Evolutionary conservation across 306 rosid genomes (phyloP).

Genomic region (Quercus glauca): DNA sequence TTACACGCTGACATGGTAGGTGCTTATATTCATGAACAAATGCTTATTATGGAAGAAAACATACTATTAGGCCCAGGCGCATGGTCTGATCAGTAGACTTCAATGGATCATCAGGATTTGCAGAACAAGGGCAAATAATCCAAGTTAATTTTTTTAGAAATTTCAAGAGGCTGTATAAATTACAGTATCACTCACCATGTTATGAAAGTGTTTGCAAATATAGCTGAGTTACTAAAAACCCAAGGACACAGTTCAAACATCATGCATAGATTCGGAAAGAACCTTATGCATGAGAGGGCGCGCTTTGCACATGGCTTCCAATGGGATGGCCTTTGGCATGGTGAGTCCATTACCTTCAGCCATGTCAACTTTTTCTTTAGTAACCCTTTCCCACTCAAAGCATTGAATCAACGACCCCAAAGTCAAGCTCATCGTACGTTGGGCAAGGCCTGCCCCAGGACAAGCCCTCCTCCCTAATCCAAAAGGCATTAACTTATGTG

Average conservation of each 20-base stretch:
- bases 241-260: neutral
- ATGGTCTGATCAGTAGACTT: slow-evolving; percentile 79
- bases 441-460: neutral
- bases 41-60: slow-evolving; percentile 18
- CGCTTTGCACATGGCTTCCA: slow-evolving; percentile 20
- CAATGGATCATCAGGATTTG: slow-evolving; percentile 71
- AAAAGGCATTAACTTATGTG: slow-evolving; percentile 22
- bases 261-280: neutral
- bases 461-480: slow-evolving; percentile 14
- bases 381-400: too few species aligned
- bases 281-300: slow-evolving; percentile 8
- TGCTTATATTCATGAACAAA: neutral
- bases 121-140: slow-evolving; percentile 1
- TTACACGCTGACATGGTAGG: neutral
- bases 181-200: neutral
- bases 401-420: slow-evolving; percentile 34
- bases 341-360: too few species aligned
- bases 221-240: too few species aligned
- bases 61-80: slow-evolving; percentile 63
- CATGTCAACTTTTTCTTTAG: too few species aligned
- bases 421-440: neutral
- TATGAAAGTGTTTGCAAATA: too few species aligned
- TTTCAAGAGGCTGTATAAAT: neutral
- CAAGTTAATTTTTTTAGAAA: neutral
- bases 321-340: too few species aligned